phyloP scores from a whole-genome alignment of 306 rosid genomes.

The Argentina anserina region DNA sequence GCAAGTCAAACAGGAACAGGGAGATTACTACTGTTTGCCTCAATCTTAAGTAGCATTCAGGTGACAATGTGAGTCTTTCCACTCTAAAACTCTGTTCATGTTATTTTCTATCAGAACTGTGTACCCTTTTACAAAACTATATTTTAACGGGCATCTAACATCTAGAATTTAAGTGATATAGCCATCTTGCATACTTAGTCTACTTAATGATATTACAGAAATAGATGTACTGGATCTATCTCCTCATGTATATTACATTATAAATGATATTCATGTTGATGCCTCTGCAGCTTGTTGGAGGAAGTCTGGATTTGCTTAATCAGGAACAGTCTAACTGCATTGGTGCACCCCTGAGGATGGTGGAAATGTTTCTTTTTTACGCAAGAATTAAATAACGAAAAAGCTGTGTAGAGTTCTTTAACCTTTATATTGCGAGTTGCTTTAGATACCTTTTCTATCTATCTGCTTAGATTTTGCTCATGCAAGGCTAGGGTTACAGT shows the following conservation, averaged over 20 bases:
- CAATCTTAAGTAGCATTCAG: slow-evolving; percentile 29
- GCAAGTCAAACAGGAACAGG: slow-evolving; percentile 51
- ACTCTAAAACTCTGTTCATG: background rate
- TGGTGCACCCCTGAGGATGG: slow-evolving; percentile 4
- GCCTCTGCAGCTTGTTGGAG: slow-evolving; percentile 25
- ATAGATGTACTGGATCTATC: background rate
- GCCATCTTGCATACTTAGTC: background rate
- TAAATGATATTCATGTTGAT: background rate
- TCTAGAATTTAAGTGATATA: background rate
- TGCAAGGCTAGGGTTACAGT: background rate
- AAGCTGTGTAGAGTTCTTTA: background rate
- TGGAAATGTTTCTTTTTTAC: slow-evolving; percentile 2
- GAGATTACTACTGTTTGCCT: slow-evolving; percentile 44
- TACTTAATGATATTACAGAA: background rate
- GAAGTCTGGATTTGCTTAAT: slow-evolving; percentile 16
- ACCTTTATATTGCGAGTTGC: background rate
- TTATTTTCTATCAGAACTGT: slow-evolving; percentile 9
- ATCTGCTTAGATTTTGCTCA: slow-evolving; percentile 11
- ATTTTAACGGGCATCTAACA: background rate
- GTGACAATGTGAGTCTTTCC: slow-evolving; percentile 30
- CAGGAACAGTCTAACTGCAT: background rate
- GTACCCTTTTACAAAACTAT: background rate
- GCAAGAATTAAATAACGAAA: background rate
- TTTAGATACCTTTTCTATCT: background rate
- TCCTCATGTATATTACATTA: background rate